Conservation (phyloP, 257 asterid species). For the Henckelia pumila region DNA sequence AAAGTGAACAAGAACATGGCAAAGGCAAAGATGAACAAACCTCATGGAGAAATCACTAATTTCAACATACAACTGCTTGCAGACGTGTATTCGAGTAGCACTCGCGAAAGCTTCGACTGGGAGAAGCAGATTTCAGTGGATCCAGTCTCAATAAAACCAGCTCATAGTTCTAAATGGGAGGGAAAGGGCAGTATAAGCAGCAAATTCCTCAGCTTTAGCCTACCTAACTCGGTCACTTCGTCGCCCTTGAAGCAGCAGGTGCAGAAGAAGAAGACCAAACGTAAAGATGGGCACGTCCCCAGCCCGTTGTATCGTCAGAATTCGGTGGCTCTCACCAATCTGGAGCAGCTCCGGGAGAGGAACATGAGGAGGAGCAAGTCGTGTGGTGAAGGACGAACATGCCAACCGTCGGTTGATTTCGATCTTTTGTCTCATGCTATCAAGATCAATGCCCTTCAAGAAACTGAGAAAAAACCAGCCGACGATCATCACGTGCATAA, state of each 20-base stretch:
- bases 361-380: constrained; percentile 71
- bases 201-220: constrained; percentile 55
- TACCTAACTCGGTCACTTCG: constrained; percentile 52
- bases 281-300: constrained; percentile 20
- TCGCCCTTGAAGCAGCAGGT: constrained; percentile 41
- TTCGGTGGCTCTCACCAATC: constrained; percentile 70
- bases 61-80: background rate
- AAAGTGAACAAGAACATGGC: background rate
- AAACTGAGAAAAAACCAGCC: background rate
- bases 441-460: background rate
- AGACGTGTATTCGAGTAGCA: background rate
- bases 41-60: background rate
- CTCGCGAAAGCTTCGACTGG: background rate
- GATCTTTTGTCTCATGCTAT: constrained; percentile 38
- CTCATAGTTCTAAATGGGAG: background rate
- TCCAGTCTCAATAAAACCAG: constrained; percentile 49
- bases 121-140: constrained; percentile 68
- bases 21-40: background rate
- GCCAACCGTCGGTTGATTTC: constrained; percentile 51
- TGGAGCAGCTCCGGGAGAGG: constrained; percentile 55
- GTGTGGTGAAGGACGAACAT: constrained; percentile 62
- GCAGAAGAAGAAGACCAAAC: constrained; percentile 37
- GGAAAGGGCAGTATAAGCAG: background rate
- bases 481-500: background rate
- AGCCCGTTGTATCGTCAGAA: constrained; percentile 43